Conservation (phyloP, 1,139 yeast genomes). For the Suhomyces yuchorum region DNA sequence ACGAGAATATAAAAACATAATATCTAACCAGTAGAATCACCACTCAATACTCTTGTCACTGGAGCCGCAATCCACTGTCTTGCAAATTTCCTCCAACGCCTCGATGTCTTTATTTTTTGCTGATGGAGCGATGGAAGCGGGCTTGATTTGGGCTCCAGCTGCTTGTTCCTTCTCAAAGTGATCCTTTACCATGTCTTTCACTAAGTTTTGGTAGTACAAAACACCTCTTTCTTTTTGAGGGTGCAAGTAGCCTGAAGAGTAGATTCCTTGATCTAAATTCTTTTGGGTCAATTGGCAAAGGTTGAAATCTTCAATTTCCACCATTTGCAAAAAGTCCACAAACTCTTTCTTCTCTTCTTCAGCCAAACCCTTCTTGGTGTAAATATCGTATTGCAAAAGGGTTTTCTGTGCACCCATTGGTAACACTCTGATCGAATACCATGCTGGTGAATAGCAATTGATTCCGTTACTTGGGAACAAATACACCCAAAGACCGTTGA, state of each 20-base stretch:
- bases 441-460: slow-evolving; percentile 67
- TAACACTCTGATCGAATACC: slow-evolving; percentile 63
- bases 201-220: slow-evolving; percentile 55
- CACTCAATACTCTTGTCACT: slow-evolving; percentile 1
- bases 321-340: slow-evolving; percentile 62
- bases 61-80: slow-evolving; percentile 44
- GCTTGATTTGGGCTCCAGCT: slow-evolving; percentile 50
- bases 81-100: slow-evolving; percentile 54
- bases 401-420: slow-evolving; percentile 57
- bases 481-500: slow-evolving; percentile 64
- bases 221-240: slow-evolving; percentile 63
- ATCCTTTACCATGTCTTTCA: slow-evolving; percentile 58
- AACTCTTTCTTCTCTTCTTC: slow-evolving; percentile 57
- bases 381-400: slow-evolving; percentile 59
- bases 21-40: slow-evolving; percentile 1
- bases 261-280: slow-evolving; percentile 61
- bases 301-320: slow-evolving; percentile 61
- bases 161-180: slow-evolving; percentile 50
- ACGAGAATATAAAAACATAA: background rate
- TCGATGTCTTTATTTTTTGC: slow-evolving; percentile 42
- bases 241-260: slow-evolving; percentile 58
- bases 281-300: slow-evolving; percentile 60
- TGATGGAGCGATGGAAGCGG: slow-evolving; percentile 49
- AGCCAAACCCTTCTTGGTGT: slow-evolving; percentile 58
- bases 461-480: slow-evolving; percentile 60